These are phyloP conservation scores for Candida chauliodis DNA, from an alignment of 805 yeast species.

Conservation along the genomic window DNA sequence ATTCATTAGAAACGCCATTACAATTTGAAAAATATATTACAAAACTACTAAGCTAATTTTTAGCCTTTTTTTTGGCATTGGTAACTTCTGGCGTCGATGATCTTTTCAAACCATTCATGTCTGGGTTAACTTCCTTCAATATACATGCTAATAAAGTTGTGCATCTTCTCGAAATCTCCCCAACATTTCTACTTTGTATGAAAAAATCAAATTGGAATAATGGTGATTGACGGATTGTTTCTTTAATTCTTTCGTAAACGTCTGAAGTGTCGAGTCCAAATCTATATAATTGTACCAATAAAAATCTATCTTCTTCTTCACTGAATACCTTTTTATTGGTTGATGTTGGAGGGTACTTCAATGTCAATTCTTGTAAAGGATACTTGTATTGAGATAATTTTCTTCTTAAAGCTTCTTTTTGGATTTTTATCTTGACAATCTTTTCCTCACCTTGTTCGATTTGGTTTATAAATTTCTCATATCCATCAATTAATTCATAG, in stretches of 20 bases:
- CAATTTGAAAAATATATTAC: constrained; percentile 40
- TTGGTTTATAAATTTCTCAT: constrained; percentile 74
- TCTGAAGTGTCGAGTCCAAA: constrained; percentile 79
- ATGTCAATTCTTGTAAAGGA: constrained; percentile 75
- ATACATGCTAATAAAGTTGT: constrained; percentile 72
- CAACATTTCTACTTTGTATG: constrained; percentile 71
- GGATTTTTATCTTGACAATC: constrained; percentile 58
- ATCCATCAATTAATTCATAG: constrained; percentile 78
- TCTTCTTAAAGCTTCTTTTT: constrained; percentile 73
- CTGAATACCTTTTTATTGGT: constrained; percentile 62
- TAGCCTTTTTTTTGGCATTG: constrained; percentile 11
- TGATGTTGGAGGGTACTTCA: constrained; percentile 71
- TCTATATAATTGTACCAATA: constrained; percentile 73
- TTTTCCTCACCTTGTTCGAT: constrained; percentile 90
- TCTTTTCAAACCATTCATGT: constrained; percentile 12
- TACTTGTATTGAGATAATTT: constrained; percentile 67
- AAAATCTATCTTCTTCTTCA: constrained; percentile 87
- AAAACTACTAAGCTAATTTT: constrained; percentile 14
- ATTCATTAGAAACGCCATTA: constrained; percentile 66
- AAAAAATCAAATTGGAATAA: constrained; percentile 86
- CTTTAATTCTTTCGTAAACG: constrained; percentile 73
- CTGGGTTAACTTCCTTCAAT: constrained; percentile 53
- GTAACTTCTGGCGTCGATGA: constrained; percentile 13
- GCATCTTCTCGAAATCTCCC: constrained; percentile 80
- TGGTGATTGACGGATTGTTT: constrained; percentile 68